Evolutionary conservation across 2,329 filamentous ascomycete species (phyloP), one percentile per base, ranked within the genome.

Genomic region (Ceratocystis variospora): DNA sequence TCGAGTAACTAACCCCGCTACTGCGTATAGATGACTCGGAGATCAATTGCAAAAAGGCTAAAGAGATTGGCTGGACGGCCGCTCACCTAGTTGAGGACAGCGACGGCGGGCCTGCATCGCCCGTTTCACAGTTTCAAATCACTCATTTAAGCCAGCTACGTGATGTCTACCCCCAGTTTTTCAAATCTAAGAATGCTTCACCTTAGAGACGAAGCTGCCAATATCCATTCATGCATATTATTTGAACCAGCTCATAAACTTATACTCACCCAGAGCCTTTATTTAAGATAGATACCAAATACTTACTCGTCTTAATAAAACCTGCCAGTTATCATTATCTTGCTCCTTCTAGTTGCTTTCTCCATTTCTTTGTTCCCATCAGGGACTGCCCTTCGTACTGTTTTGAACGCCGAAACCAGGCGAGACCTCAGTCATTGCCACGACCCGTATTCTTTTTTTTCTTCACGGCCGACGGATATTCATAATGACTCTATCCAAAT

Each of bases 81-180:
- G 88, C 83, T 5, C 94, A 97, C 75, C 81, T 96, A 25, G 85
- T 97, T 5, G 94, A 97, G 73, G 85, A 89, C 45, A 83, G 82
- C 5, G 79, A 90, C 44, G 77, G 82, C 17, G 74, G 81, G 8
- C 92, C 91, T 1, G 75, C 76, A 25, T 80, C 79, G 4, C 84
- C 82, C 68, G 87, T 87, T 3, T 87, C 87, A 46, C 83, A 89
- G 71, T 84, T 88, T 74, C 87, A 92, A 73, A 88, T 99, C 70
- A 80, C 82, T 57, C 82, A 85, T 72, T 77, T 99, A 33, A 80
- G 88, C 69, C 88, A 97, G 72, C 77, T 99, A 67, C 83, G 88
- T 59, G 77, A 77, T 0, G 75, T 88, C 10, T 97, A 93, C 70
- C 91, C 94, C 0, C 85, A 95, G 67, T 84, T 96, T 69, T 96